A percentile compares a stretch with the other conserved stretches of the same genome.
Conservation (phyloP, 2,329 filamentous ascomycete species). For the Chrysosporium keratinophilum region DNA sequence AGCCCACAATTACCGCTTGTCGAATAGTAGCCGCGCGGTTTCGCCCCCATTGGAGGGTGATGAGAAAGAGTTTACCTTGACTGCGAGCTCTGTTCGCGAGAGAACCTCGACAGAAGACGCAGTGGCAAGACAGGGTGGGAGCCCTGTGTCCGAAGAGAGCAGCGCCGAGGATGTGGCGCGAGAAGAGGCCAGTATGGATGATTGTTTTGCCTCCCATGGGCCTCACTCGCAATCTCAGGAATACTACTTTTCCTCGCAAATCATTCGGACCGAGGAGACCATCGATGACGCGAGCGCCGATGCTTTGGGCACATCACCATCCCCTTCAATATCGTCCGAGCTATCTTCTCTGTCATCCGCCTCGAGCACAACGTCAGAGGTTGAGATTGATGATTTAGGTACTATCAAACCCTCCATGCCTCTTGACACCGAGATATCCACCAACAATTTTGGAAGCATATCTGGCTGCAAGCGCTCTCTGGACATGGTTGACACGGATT, state of each 20-base stretch:
- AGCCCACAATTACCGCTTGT: conserved; percentile 47
- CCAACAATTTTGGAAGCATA: not conserved
- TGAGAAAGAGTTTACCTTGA: conserved; percentile 73
- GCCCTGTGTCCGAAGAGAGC: not conserved
- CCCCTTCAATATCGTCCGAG: conserved; percentile 34
- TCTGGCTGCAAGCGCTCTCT: conserved; percentile 14
- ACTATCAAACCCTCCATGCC: not conserved
- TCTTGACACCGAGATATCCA: conserved; percentile 14
- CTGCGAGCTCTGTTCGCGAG: conserved; percentile 69
- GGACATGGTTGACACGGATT: conserved; percentile 32
- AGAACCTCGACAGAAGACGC: conserved; percentile 34
- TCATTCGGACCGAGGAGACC: conserved; percentile 15
- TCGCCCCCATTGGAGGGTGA: conserved; percentile 19
- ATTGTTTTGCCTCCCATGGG: conserved; percentile 13
- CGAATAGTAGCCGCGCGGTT: conserved; percentile 48
- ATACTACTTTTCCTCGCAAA: conserved; percentile 8
- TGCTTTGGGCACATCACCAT: conserved; percentile 35
- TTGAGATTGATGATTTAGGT: conserved; percentile 16
- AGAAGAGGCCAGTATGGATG: conserved; percentile 20
- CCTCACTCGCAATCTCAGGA: conserved; percentile 18
- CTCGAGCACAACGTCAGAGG: conserved; percentile 30
- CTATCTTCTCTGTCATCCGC: conserved; percentile 35
- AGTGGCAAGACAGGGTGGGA: not conserved
- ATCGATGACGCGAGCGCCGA: conserved; percentile 14
- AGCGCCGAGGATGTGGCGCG: conserved; percentile 8